These are phyloP conservation scores for Cornus controversa DNA, from an alignment of 148 eudicot species.

Conservation along the genomic window DNA sequence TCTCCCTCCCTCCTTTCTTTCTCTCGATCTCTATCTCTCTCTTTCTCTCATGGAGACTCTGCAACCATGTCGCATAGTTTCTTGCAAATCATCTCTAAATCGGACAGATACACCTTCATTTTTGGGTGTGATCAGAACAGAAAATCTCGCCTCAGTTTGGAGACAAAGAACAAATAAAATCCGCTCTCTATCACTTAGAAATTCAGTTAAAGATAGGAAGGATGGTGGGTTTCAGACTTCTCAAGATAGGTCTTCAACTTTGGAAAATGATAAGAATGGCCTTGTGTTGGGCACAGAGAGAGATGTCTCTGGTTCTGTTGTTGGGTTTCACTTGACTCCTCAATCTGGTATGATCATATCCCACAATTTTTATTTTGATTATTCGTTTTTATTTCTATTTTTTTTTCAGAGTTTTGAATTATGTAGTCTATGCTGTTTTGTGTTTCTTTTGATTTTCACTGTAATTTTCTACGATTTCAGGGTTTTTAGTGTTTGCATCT, in stretches of 20 bases:
- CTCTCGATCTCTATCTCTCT: no score
- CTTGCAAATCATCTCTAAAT: constrained; percentile 11
- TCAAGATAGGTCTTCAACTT: constrained; percentile 31
- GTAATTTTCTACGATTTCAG: neutral
- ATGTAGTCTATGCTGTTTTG: neutral
- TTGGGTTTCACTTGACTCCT: constrained; percentile 56
- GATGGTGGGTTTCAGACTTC: constrained; percentile 22
- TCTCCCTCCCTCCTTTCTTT: neutral
- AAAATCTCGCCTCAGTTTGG: constrained; percentile 33
- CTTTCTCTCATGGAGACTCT: constrained; percentile 28
- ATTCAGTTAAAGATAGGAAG: constrained; percentile 21
- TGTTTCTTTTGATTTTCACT: neutral
- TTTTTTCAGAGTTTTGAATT: neutral
- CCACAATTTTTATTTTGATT: neutral
- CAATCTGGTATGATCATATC: constrained; percentile 37
- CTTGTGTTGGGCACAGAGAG: constrained; percentile 50
- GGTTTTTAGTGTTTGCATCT: neutral
- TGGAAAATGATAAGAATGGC: constrained; percentile 36
- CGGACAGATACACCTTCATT: neutral
- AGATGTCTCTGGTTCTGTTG: constrained; percentile 63
- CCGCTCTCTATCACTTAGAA: constrained; percentile 22
- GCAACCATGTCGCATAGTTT: constrained; percentile 2
- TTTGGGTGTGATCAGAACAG: constrained; percentile 25
- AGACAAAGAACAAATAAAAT: constrained; percentile 11
- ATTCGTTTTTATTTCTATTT: neutral